Percentiles rank a stretch among this genome's conserved stretches.
These are phyloP conservation scores for Plasmodium vivax DNA, from an alignment of 169 alveolate species.

Conservation along the genomic window DNA sequence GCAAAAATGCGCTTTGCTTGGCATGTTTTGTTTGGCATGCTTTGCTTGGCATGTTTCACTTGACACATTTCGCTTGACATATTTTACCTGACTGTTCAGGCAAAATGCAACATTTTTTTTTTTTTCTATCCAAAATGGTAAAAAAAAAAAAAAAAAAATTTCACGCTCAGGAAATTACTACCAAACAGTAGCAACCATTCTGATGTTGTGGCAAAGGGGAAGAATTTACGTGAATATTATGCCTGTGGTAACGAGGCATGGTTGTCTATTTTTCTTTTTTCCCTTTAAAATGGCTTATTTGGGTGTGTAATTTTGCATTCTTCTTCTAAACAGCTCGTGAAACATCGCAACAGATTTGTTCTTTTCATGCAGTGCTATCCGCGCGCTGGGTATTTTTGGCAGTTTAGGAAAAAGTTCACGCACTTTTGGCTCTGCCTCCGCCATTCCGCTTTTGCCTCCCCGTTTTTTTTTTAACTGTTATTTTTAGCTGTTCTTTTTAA, in stretches of 20 bases:
- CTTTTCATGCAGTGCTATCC: conserved; percentile 11
- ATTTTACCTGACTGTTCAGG: conserved; percentile 4
- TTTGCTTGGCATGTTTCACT: background rate
- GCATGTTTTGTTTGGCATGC: background rate
- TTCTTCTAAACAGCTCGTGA: conserved; percentile 2
- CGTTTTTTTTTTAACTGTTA: conserved; percentile 17
- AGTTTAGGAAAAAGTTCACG: conserved; percentile 6
- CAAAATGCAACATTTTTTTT: background rate
- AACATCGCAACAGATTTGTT: conserved; percentile 55
- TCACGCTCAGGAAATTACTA: conserved; percentile 17
- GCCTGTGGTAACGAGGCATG: background rate
- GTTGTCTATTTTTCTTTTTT: conserved; percentile 5
- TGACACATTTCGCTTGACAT: background rate
- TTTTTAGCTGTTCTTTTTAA: background rate
- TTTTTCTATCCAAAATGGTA: conserved; percentile 27
- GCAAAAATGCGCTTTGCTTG: background rate
- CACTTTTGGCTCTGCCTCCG: background rate
- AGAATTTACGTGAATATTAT: background rate
- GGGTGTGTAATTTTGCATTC: background rate
- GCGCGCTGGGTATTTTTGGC: conserved; percentile 10
- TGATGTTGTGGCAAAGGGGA: conserved; percentile 2
- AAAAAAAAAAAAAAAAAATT: conserved; percentile 69
- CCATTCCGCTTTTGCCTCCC: background rate
- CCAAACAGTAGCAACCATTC: conserved; percentile 2
- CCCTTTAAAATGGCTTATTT: conserved; percentile 4